Evolutionary conservation across 2,329 filamentous ascomycete species (phyloP).

Genomic region (Rosellinia necatrix): DNA sequence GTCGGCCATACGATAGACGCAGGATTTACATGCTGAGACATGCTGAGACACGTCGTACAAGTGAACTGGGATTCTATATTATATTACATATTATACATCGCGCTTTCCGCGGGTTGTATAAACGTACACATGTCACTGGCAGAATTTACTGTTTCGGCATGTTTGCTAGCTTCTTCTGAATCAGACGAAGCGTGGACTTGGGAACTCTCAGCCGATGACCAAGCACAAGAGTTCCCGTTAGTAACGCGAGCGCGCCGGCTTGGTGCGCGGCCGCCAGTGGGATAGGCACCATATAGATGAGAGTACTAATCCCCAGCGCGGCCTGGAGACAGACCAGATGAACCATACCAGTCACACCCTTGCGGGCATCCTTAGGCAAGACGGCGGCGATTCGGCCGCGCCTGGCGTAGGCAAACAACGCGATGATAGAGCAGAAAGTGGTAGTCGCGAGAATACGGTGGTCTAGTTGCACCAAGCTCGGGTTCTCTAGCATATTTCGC

Average conservation of each 20-base stretch:
- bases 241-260: slow-evolving; percentile 81
- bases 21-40: not conserved
- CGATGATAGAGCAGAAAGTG: slow-evolving; percentile 80
- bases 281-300: slow-evolving; percentile 92
- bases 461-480: slow-evolving; percentile 91
- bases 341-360: slow-evolving; percentile 77
- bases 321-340: slow-evolving; percentile 85
- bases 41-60: not conserved
- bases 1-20: too few relatives aligned
- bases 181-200: slow-evolving; percentile 62
- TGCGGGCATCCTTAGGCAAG: slow-evolving; percentile 67
- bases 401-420: slow-evolving; percentile 80
- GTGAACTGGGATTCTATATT: slow-evolving; percentile 26
- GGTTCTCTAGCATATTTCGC: slow-evolving; percentile 98
- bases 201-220: slow-evolving; percentile 79
- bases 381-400: slow-evolving; percentile 61
- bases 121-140: not conserved
- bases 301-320: slow-evolving; percentile 82
- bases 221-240: slow-evolving; percentile 81
- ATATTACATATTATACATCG: slow-evolving; percentile 31
- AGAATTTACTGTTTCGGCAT: slow-evolving; percentile 26
- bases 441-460: slow-evolving; percentile 90
- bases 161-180: slow-evolving; percentile 55
- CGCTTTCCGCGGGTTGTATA: slow-evolving; percentile 7
- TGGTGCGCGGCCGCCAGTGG: slow-evolving; percentile 90